phyloP scores from a whole-genome alignment of 805 yeast species.

The Isabelozyma rhagii region DNA sequence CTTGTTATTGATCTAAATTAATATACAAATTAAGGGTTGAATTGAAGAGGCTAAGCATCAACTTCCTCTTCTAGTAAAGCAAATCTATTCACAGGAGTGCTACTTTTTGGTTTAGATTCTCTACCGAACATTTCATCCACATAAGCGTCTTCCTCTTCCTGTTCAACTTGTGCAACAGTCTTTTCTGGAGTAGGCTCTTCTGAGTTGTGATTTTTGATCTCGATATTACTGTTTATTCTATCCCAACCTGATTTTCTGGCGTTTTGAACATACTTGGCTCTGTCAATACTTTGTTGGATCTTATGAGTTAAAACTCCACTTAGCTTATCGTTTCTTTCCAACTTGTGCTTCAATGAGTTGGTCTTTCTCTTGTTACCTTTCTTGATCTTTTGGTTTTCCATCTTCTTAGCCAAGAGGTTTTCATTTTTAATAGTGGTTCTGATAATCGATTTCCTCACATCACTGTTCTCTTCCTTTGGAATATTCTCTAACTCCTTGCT shows the following conservation, averaged over 20 bases:
- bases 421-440: slow-evolving; percentile 68
- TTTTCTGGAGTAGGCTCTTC: slow-evolving; percentile 5
- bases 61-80: slow-evolving; percentile 39
- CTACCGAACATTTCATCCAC: slow-evolving; percentile 27
- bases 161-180: slow-evolving; percentile 23
- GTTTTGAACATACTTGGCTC: slow-evolving; percentile 59
- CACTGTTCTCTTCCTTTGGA: slow-evolving; percentile 60
- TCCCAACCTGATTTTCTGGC: slow-evolving; percentile 76
- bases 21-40: too few species aligned
- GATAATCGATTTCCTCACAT: slow-evolving; percentile 59
- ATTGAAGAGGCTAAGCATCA: slow-evolving; percentile 8
- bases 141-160: slow-evolving; percentile 34
- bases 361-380: slow-evolving; percentile 30
- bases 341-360: slow-evolving; percentile 28
- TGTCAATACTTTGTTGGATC: slow-evolving; percentile 59
- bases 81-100: slow-evolving; percentile 21
- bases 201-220: slow-evolving; percentile 1
- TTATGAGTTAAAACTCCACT: slow-evolving; percentile 58
- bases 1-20: too few species aligned
- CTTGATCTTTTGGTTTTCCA: slow-evolving; percentile 37
- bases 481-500: slow-evolving; percentile 48
- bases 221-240: slow-evolving; percentile 52
- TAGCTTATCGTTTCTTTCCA: slow-evolving; percentile 49
- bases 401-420: slow-evolving; percentile 53
- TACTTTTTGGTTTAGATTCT: slow-evolving; percentile 5